Conservation (phyloP, 1,284 basidiomycete genomes). For the Heterobasidion parviporum region DNA sequence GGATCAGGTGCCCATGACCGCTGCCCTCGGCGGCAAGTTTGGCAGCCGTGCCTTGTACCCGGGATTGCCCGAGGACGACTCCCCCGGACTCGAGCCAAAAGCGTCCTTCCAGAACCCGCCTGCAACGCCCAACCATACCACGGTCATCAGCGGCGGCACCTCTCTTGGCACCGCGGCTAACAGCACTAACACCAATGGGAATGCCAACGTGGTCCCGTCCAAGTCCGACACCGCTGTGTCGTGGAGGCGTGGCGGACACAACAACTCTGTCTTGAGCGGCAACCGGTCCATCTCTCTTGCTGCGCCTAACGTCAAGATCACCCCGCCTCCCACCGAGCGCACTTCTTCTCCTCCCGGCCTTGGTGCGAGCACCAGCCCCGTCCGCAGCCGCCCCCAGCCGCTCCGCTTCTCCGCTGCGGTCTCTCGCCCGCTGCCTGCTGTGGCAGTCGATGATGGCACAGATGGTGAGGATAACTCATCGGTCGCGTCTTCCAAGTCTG, state of each 20-base stretch:
- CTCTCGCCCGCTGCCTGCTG: conserved; percentile 46
- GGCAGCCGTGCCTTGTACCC: conserved; percentile 47
- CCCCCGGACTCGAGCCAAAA: conserved; percentile 1
- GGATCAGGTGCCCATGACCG: conserved; percentile 66
- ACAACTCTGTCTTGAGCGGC: conserved; percentile 60
- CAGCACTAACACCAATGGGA: conserved; percentile 17
- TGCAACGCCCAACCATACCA: conserved; percentile 54
- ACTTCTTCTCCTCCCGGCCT: conserved; percentile 38
- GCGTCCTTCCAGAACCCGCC: conserved; percentile 24
- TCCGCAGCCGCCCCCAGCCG: conserved; percentile 59
- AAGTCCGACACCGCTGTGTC: conserved; percentile 70
- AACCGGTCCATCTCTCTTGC: conserved; percentile 48
- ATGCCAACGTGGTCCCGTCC: conserved; percentile 32
- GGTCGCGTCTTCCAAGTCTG: conserved; percentile 35
- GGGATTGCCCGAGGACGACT: conserved; percentile 30
- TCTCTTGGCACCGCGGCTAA: conserved; percentile 47
- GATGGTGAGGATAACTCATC: conserved; percentile 51
- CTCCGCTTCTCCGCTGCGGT: conserved; percentile 51
- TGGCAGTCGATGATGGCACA: conserved; percentile 49
- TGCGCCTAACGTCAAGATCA: conserved; percentile 53
- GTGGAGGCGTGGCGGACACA: conserved; percentile 66
- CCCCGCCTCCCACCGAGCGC: conserved; percentile 58
- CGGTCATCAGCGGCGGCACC: conserved; percentile 64
- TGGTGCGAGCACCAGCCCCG: conserved; percentile 13
- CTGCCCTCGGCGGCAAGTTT: conserved; percentile 66